Evolutionary conservation across 1,284 basidiomycete genomes (phyloP).

Genomic region (Xerocomus amazonicus): DNA sequence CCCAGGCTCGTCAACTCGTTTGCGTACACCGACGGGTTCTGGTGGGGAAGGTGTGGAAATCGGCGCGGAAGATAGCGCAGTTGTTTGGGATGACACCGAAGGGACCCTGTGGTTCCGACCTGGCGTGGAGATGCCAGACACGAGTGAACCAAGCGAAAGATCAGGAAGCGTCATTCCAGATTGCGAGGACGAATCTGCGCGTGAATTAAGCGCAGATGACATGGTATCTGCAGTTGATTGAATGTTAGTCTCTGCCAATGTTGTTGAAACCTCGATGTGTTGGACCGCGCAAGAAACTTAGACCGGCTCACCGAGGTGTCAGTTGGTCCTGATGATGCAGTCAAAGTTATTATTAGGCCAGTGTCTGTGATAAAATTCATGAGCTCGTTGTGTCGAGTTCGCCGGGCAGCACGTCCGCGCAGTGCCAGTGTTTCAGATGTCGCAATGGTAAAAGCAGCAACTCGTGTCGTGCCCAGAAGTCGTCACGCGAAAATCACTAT

Average conservation of each 20-base stretch:
- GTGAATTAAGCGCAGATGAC: conserved; percentile 23
- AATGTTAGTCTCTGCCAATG: not conserved
- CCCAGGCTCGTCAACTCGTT: conserved; percentile 23
- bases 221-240: conserved; percentile 18
- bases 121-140: conserved; percentile 55
- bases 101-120: conserved; percentile 47
- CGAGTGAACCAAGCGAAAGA: conserved; percentile 58
- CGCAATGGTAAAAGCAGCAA: too few species aligned
- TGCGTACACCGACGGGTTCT: conserved; percentile 18
- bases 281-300: not conserved
- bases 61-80: conserved; percentile 52
- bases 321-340: not conserved
- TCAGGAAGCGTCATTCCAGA: conserved; percentile 51
- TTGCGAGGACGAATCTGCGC: conserved; percentile 36
- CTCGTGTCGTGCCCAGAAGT: too few species aligned
- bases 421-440: not conserved
- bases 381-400: not conserved
- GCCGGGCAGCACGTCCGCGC: not conserved
- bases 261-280: not conserved
- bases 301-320: conserved; percentile 9
- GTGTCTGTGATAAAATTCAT: not conserved
- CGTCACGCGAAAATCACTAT: too few species aligned
- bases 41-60: conserved; percentile 53
- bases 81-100: conserved; percentile 49
- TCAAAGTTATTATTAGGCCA: not conserved